Evolutionary conservation across 2,329 filamentous ascomycete genomes (phyloP).

Genomic region (Penicillium paneum): DNA sequence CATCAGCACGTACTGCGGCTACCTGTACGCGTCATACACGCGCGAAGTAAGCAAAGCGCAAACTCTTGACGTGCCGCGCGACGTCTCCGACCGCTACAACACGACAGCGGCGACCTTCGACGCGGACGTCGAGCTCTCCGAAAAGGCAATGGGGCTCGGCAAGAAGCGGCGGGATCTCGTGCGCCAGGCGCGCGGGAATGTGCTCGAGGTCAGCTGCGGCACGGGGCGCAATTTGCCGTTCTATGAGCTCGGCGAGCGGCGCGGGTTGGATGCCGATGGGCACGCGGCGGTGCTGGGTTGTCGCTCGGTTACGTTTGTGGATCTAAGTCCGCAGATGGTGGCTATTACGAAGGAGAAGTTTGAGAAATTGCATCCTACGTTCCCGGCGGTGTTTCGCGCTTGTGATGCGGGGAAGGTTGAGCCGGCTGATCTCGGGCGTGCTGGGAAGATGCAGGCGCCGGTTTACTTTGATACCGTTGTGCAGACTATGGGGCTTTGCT

Average conservation of each 20-base stretch:
- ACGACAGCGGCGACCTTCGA: conserved; percentile 44
- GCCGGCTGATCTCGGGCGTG: conserved; percentile 4
- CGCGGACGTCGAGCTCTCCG: conserved; percentile 45
- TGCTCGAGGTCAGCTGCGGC: conserved; percentile 51
- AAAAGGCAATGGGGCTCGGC: conserved; percentile 43
- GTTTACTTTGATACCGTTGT: conserved; percentile 47
- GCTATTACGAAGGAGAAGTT: conserved; percentile 47
- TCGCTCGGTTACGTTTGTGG: conserved; percentile 47
- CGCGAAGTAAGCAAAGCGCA: conserved; percentile 34
- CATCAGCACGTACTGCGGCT: conserved; percentile 45
- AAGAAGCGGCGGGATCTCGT: conserved; percentile 43
- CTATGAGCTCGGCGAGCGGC: conserved; percentile 42
- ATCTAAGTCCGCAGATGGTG: conserved; percentile 49
- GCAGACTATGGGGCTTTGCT: conserved; percentile 52
- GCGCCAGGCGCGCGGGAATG: conserved; percentile 44
- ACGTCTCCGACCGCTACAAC: conserved; percentile 49
- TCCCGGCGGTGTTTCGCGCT: conserved; percentile 34
- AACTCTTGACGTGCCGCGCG: conserved; percentile 35
- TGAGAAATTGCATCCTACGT: conserved; percentile 32
- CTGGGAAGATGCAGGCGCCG: background rate
- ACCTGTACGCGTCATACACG: conserved; percentile 43
- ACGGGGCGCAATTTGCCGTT: conserved; percentile 49
- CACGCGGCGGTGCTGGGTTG: conserved; percentile 33
- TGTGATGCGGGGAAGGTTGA: conserved; percentile 37
- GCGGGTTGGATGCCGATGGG: conserved; percentile 32